phyloP scores from a whole-genome alignment of 306 rosid genomes.

The Dalbergia cochinchinensis region DNA sequence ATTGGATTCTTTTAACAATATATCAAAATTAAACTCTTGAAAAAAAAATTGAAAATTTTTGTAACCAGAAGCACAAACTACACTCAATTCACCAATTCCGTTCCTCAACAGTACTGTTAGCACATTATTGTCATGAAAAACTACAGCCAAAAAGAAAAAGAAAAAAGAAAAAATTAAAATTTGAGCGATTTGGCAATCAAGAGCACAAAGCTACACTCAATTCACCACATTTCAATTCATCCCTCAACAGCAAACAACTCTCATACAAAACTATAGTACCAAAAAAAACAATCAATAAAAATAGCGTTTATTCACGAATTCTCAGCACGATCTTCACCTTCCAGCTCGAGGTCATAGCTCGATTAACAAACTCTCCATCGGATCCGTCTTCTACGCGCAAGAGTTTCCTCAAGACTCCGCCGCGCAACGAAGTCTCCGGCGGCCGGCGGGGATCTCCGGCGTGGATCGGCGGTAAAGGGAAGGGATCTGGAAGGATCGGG shows the following conservation, averaged over 20 bases:
- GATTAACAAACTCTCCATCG: not conserved
- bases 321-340: slow-evolving; percentile 39
- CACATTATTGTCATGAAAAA: not conserved
- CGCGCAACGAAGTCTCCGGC: slow-evolving; percentile 53
- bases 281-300: not conserved
- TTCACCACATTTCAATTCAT: not conserved
- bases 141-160: not conserved
- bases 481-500: slow-evolving; percentile 2
- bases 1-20: no score
- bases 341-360: slow-evolving; percentile 27
- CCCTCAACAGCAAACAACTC: not conserved
- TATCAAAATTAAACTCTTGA: no score
- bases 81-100: not conserved
- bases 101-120: not conserved
- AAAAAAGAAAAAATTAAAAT: not conserved
- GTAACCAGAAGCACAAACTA: slow-evolving; percentile 20
- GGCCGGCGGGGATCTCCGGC: slow-evolving; percentile 47
- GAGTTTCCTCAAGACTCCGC: slow-evolving; percentile 33
- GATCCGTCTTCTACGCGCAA: slow-evolving; percentile 46
- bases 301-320: not conserved
- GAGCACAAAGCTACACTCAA: slow-evolving; percentile 28
- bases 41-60: slow-evolving; percentile 1
- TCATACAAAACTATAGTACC: slow-evolving; percentile 1
- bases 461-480: not conserved
- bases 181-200: not conserved